Evolutionary conservation across 345 rosid genomes (phyloP).

Genomic region (Gossypium raimondii): DNA sequence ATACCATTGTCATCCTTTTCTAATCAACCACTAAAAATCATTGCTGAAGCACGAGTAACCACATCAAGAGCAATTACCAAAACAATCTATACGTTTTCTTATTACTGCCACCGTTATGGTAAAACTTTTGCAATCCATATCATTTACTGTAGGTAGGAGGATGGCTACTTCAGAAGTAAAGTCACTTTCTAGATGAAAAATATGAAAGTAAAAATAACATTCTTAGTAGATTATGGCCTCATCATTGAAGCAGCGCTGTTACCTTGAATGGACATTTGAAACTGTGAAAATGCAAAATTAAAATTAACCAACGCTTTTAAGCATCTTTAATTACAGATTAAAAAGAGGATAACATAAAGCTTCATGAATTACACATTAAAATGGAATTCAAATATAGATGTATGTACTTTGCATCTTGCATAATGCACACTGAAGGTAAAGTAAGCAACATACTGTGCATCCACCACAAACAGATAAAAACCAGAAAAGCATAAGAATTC

Average conservation of each 20-base stretch:
- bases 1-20: background rate
- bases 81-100: too few relatives aligned
- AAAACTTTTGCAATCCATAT: too few relatives aligned
- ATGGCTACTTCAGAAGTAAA: background rate
- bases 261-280: background rate
- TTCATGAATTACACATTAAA: background rate
- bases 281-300: background rate
- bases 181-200: background rate
- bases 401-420: background rate
- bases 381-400: conserved; percentile 2
- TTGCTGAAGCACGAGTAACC: background rate
- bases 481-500: background rate
- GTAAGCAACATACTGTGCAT: background rate
- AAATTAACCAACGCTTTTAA: background rate
- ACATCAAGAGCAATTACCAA: too few relatives aligned
- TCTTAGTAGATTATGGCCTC: background rate
- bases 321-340: conserved; percentile 1
- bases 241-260: background rate
- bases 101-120: too few relatives aligned
- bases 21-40: background rate
- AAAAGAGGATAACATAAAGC: background rate
- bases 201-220: background rate
- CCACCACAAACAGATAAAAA: conserved; percentile 3
- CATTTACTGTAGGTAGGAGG: background rate
- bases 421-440: background rate